Percentiles rank a stretch among this genome's conserved stretches.
phyloP scores from a whole-genome alignment of 2,329 filamentous ascomycete genomes.

The Leptographium procerum region DNA sequence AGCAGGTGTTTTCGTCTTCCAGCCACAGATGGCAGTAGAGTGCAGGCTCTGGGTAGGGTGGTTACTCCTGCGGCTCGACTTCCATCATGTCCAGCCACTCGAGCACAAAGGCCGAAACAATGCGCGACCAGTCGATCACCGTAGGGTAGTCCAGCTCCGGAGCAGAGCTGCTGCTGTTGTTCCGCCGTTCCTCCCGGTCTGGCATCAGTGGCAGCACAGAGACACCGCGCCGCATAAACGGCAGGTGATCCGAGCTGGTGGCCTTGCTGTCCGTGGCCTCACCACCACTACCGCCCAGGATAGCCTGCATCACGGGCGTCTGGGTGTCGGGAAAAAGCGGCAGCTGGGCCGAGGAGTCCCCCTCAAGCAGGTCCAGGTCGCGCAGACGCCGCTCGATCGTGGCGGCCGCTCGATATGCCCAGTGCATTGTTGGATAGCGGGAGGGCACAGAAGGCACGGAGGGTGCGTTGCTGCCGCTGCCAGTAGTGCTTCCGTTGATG shows the following conservation, averaged over 20 bases:
- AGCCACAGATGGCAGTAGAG: background rate
- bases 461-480: constrained; percentile 5
- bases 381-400: constrained; percentile 53
- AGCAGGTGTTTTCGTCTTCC: background rate
- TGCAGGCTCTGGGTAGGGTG: too few species aligned
- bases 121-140: constrained; percentile 64
- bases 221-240: constrained; percentile 64
- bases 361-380: constrained; percentile 26
- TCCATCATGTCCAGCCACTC: constrained; percentile 66
- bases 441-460: constrained; percentile 50
- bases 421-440: constrained; percentile 65
- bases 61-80: constrained; percentile 17
- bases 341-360: constrained; percentile 31
- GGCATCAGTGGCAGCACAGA: constrained; percentile 68
- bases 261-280: constrained; percentile 42
- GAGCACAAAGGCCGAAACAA: constrained; percentile 61
- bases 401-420: constrained; percentile 62
- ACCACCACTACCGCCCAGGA: constrained; percentile 18
- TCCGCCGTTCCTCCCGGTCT: constrained; percentile 46
- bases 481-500: constrained; percentile 17
- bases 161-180: constrained; percentile 66
- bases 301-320: constrained; percentile 31
- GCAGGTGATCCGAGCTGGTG: constrained; percentile 55
- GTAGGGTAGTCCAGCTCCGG: constrained; percentile 49
- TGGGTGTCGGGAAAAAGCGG: constrained; percentile 50